These are phyloP conservation scores for Coniella lustricola DNA, from an alignment of 2,329 filamentous ascomycete genomes.

Conservation along the genomic window DNA sequence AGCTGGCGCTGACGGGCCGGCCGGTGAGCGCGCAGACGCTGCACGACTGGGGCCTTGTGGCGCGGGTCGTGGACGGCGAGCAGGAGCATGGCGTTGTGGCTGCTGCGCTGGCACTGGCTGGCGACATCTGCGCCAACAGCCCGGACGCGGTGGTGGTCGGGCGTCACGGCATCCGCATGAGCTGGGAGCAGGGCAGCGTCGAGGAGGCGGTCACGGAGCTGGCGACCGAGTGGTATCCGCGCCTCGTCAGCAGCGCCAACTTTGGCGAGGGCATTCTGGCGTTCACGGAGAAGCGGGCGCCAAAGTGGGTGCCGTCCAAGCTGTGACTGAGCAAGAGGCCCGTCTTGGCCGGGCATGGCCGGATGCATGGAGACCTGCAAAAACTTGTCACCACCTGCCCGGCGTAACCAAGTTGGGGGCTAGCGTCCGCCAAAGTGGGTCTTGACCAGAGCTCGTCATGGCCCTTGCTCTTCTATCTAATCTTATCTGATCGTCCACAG, in stretches of 20 bases:
- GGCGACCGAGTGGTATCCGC: constrained; percentile 20
- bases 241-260: constrained; percentile 21
- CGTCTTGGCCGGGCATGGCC: too few relatives aligned
- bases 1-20: constrained; percentile 64
- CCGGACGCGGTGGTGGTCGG: constrained; percentile 70
- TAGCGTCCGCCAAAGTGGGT: too few relatives aligned
- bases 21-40: constrained; percentile 53
- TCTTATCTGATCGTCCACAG: constrained; percentile 13
- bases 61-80: constrained; percentile 44
- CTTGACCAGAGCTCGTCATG: too few relatives aligned
- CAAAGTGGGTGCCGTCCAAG: constrained; percentile 21
- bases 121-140: constrained; percentile 52
- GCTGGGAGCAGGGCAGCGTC: constrained; percentile 52
- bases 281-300: constrained; percentile 22
- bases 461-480: neutral
- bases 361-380: neutral
- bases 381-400: neutral
- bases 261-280: constrained; percentile 24
- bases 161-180: constrained; percentile 61
- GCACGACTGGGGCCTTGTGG: constrained; percentile 60
- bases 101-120: constrained; percentile 46
- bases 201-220: constrained; percentile 20
- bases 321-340: too few relatives aligned
- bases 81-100: constrained; percentile 35
- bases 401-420: too few relatives aligned